Conservation (phyloP, 202 grass and related monocot species). For the Setaria italica region DNA sequence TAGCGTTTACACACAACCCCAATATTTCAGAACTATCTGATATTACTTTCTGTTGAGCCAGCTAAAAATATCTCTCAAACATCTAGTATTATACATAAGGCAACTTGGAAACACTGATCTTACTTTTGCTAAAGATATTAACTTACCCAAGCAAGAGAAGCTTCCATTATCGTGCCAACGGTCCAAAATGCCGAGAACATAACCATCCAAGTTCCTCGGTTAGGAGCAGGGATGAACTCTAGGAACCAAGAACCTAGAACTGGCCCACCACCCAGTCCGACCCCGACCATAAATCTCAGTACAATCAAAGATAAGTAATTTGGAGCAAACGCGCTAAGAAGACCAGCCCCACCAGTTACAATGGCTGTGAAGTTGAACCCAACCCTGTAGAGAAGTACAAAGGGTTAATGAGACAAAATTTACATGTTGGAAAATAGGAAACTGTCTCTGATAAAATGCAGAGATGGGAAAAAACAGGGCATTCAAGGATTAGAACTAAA, state of each 20-base stretch:
- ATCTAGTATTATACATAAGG: not conserved
- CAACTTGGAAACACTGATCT: not conserved
- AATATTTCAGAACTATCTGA: not conserved
- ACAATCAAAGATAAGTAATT: slow-evolving; percentile 87
- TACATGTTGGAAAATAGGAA: slow-evolving; percentile 8
- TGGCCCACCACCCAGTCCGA: slow-evolving; percentile 86
- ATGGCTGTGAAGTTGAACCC: slow-evolving; percentile 96
- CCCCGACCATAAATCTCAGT: slow-evolving; percentile 90
- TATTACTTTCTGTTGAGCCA: not conserved
- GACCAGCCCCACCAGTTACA: slow-evolving; percentile 86
- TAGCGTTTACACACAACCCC: not conserved
- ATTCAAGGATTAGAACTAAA: not conserved
- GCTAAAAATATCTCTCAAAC: slow-evolving; percentile 5
- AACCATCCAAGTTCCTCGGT: slow-evolving; percentile 96
- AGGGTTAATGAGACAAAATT: slow-evolving; percentile 35
- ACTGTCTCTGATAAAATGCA: not conserved
- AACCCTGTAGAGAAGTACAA: slow-evolving; percentile 67
- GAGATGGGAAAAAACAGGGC: not conserved
- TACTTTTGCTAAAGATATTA: slow-evolving; percentile 35
- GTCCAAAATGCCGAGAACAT: slow-evolving; percentile 93
- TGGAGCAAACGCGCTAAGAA: slow-evolving; percentile 90
- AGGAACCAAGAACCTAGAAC: slow-evolving; percentile 98
- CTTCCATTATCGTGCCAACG: slow-evolving; percentile 94
- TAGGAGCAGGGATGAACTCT: slow-evolving; percentile 93
- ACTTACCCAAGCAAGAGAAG: slow-evolving; percentile 96